Conservation (phyloP, 176 grass and related monocot genomes). For the Ananas comosus region DNA sequence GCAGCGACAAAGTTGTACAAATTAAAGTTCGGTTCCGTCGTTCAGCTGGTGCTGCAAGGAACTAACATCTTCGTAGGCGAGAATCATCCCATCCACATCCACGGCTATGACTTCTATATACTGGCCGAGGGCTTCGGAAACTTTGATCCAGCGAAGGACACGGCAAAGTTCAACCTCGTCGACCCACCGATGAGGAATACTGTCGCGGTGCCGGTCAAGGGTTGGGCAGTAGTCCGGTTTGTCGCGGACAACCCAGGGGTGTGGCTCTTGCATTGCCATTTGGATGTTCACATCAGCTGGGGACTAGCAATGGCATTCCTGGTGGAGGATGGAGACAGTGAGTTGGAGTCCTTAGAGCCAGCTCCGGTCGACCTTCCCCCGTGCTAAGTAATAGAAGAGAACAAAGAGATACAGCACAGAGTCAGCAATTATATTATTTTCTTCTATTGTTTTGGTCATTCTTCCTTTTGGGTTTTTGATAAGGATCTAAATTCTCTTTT, state of each 20-base stretch:
- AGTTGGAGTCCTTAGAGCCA: no score
- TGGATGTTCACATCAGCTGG: no score
- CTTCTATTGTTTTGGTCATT: no score
- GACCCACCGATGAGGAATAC: constrained; percentile 56
- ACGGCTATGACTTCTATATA: constrained; percentile 62
- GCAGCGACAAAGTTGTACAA: constrained; percentile 37
- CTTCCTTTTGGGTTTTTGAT: no score
- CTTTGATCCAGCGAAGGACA: constrained; percentile 38
- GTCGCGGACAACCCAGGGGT: constrained; percentile 51
- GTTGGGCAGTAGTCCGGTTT: constrained; percentile 57
- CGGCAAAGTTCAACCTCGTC: constrained; percentile 44
- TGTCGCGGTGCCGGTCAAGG: constrained; percentile 45
- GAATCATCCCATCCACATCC: constrained; percentile 64
- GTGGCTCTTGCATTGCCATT: no score
- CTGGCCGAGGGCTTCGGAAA: constrained; percentile 52
- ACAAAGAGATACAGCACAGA: no score
- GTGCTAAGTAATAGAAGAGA: no score
- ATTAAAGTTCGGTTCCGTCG: constrained; percentile 39
- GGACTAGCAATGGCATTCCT: no score
- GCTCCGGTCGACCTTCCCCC: no score
- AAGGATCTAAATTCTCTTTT: no score
- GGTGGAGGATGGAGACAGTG: no score
- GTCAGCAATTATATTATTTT: no score
- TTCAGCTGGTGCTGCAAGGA: constrained; percentile 70
- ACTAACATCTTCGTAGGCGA: constrained; percentile 53